phyloP scores from a whole-genome alignment of 2,329 filamentous ascomycete species.

The Zasmidium citrigriseum region DNA sequence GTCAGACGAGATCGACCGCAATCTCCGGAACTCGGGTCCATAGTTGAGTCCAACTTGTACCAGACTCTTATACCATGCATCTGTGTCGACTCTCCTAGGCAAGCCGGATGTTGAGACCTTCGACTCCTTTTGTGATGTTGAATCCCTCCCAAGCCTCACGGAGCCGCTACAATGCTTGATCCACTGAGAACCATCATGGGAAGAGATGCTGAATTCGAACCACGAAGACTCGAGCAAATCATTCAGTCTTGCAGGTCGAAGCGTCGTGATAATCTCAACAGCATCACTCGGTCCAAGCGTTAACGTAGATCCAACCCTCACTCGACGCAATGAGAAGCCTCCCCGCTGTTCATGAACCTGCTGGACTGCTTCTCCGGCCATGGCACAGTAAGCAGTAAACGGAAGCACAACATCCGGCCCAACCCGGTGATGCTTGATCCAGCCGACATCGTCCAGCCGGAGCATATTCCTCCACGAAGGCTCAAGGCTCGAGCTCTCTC shows the following conservation, averaged over 20 bases:
- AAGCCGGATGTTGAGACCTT: too few species aligned
- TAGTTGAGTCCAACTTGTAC: conserved; percentile 15
- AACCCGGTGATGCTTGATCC: conserved; percentile 6
- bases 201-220: too few species aligned
- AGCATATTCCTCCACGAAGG: conserved; percentile 2
- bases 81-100: too few species aligned
- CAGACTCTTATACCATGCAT: conserved; percentile 11
- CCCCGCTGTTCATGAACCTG: conserved; percentile 1
- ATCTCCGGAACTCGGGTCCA: conserved; percentile 18
- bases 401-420: conserved; percentile 3
- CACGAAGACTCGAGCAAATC: background rate
- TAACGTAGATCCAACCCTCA: conserved; percentile 7
- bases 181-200: conserved; percentile 4
- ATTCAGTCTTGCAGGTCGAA: conserved; percentile 4
- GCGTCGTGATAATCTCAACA: conserved; percentile 9
- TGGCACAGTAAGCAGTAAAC: background rate
- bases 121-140: too few species aligned
- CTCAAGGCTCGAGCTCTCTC: background rate
- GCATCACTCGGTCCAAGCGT: conserved; percentile 1
- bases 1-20: too few species aligned
- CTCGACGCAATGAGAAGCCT: conserved; percentile 7
- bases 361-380: conserved; percentile 2
- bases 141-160: too few species aligned
- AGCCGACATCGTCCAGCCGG: background rate
- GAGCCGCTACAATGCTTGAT: conserved; percentile 1